Evolutionary conservation across 208 protist species (phyloP), one percentile per base, ranked within the genome.

Genomic region (Crithidia thermophila): DNA sequence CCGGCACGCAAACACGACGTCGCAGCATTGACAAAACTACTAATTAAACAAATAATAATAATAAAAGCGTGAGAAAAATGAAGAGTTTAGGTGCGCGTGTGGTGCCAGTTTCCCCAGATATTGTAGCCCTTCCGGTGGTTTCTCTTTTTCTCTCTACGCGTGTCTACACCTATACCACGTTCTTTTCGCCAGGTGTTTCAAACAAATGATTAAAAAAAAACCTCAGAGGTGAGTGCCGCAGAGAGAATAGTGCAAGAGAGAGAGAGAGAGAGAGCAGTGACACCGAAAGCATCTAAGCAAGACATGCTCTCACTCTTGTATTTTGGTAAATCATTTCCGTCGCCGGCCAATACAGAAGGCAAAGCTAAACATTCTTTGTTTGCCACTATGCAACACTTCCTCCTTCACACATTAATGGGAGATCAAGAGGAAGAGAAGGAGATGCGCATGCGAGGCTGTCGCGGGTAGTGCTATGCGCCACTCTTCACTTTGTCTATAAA

Each of bases 1-100:
- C 39, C 16, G 55, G 47, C 21, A 31, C 11, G 55, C 59, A 67
- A 4, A 74, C 51, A 20, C 68, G 59, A 36, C 68, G 68, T 23
- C 68, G 59, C 30, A 74, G 51, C 68, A 74, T 65, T 40, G 11
- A 18, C 16, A 16, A 10, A 43, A 16, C 10, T 16, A 18, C 13
- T 16, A 16, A 43, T 16, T 43, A 10, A 16, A 16, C 39, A 43
- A 10, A 16, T n/a, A 43, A 43, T n/a, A n/a, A n/a, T n/a, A n/a
- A n/a, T n/a, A n/a, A n/a, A n/a, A n/a, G n/a, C n/a, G n/a, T n/a
- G n/a, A n/a, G n/a, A n/a, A n/a, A n/a, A n/a, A n/a, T n/a, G n/a
- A n/a, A n/a, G n/a, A n/a, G n/a, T n/a, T n/a, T n/a, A n/a, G n/a
- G n/a, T n/a, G n/a, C n/a, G n/a, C n/a, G n/a, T n/a, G n/a, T n/a